Conservation (phyloP, 2,329 filamentous ascomycete species). For the Phaeophleospora eucalypticola region DNA sequence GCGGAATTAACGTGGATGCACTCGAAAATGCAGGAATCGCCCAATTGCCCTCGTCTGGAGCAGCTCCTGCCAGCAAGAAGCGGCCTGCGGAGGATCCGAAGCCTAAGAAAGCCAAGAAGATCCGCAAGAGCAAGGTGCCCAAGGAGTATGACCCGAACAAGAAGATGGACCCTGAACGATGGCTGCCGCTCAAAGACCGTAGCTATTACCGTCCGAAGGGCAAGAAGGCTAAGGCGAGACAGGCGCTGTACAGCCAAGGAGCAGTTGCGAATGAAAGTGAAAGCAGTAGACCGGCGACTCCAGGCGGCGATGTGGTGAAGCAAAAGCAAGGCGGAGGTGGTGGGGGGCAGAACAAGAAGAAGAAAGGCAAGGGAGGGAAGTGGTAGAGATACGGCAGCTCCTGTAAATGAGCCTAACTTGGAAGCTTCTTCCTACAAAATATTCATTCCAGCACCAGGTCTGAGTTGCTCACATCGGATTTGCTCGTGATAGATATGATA, state of each 20-base stretch:
- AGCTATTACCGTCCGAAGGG: slow-evolving; percentile 87
- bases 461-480: too few relatives aligned
- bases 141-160: slow-evolving; percentile 74
- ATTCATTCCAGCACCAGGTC: too few relatives aligned
- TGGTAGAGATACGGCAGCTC: slow-evolving; percentile 12
- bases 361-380: slow-evolving; percentile 27
- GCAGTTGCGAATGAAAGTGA: slow-evolving; percentile 62
- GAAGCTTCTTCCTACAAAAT: not conserved
- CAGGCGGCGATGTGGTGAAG: slow-evolving; percentile 39
- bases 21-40: slow-evolving; percentile 65
- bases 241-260: slow-evolving; percentile 75
- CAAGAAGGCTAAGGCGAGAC: slow-evolving; percentile 71
- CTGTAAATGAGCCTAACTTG: not conserved
- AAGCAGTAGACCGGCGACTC: slow-evolving; percentile 30
- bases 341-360: slow-evolving; percentile 40
- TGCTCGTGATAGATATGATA: too few relatives aligned
- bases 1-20: slow-evolving; percentile 56
- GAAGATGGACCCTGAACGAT: slow-evolving; percentile 82
- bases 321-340: slow-evolving; percentile 38
- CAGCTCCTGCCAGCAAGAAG: slow-evolving; percentile 43
- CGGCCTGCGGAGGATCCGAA: slow-evolving; percentile 43
- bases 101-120: slow-evolving; percentile 54
- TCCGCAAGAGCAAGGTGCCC: slow-evolving; percentile 59
- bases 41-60: slow-evolving; percentile 32
- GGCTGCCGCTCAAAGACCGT: slow-evolving; percentile 85